phyloP scores from a whole-genome alignment of 2,329 filamentous ascomycete genomes.

The Pseudocercospora macadamiae region DNA sequence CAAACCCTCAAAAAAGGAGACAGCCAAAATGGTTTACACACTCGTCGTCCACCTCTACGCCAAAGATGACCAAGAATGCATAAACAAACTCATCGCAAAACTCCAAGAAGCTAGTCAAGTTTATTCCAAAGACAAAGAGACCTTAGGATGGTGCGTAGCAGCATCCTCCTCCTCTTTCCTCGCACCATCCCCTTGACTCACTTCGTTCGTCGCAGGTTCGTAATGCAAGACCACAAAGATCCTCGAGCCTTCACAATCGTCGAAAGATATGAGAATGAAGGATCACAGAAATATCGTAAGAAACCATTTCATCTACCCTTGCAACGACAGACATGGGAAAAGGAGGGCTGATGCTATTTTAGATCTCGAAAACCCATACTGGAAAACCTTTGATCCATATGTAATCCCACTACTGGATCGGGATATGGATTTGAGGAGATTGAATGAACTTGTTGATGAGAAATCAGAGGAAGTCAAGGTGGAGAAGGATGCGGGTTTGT shows the following conservation, averaged over 20 bases:
- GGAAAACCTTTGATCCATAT: constrained; percentile 76
- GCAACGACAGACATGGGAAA: no score
- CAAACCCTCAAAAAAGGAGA: background rate
- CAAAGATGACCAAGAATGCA: constrained; percentile 65
- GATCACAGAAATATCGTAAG: constrained; percentile 50
- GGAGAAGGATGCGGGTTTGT: constrained; percentile 37
- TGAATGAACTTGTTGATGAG: constrained; percentile 63
- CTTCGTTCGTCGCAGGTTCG: constrained; percentile 60
- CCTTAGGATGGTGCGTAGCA: constrained; percentile 40
- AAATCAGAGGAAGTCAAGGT: constrained; percentile 49
- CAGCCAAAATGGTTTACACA: constrained; percentile 57
- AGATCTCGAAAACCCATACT: constrained; percentile 65
- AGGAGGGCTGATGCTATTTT: no score
- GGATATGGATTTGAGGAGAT: constrained; percentile 69
- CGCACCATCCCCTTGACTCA: background rate
- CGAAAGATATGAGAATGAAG: constrained; percentile 71
- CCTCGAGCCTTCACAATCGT: constrained; percentile 73
- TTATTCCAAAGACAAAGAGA: constrained; percentile 73
- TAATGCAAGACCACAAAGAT: constrained; percentile 75
- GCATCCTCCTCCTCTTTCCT: background rate
- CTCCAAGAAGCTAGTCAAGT: constrained; percentile 74
- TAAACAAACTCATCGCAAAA: constrained; percentile 70
- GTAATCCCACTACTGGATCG: constrained; percentile 69
- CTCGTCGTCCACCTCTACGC: constrained; percentile 71
- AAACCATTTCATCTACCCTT: background rate